Conservation (phyloP, 129 eudicot species). For the Apium graveolens region DNA sequence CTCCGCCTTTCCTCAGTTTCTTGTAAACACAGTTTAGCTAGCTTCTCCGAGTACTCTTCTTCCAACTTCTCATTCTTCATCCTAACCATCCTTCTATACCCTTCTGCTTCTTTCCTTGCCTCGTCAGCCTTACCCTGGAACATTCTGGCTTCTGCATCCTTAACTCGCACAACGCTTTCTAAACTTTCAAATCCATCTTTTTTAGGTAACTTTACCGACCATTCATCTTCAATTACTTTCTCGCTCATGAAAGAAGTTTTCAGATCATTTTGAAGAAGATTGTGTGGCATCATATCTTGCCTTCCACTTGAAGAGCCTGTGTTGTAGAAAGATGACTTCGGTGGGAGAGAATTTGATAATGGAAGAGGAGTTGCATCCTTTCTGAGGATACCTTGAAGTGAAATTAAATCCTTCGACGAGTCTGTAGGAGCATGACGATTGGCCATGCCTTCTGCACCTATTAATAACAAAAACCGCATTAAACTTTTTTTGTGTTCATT, state of each 20-base stretch:
- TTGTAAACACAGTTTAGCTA: constrained; percentile 46
- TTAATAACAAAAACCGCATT: constrained; percentile 4
- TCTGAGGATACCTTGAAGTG: constrained; percentile 18
- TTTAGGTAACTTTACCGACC: constrained; percentile 65
- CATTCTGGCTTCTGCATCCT: constrained; percentile 85
- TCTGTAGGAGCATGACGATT: constrained; percentile 30
- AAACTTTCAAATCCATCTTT: constrained; percentile 64
- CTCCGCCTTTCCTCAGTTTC: constrained; percentile 63
- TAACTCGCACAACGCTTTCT: constrained; percentile 72
- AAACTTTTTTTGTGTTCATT: neutral
- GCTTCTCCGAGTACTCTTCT: constrained; percentile 56
- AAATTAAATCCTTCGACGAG: constrained; percentile 28
- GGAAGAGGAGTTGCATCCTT: constrained; percentile 30
- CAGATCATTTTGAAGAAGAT: constrained; percentile 32
- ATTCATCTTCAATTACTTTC: constrained; percentile 56
- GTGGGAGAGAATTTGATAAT: constrained; percentile 29
- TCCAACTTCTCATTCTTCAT: constrained; percentile 55
- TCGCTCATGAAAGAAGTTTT: constrained; percentile 26
- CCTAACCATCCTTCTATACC: constrained; percentile 48
- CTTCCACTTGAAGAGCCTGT: constrained; percentile 38
- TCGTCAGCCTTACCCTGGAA: constrained; percentile 78
- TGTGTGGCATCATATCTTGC: constrained; percentile 22
- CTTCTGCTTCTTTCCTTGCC: constrained; percentile 70
- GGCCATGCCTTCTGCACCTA: constrained; percentile 33
- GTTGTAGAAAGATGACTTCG: constrained; percentile 35